These are phyloP conservation scores for Biancaea sappan DNA, from an alignment of 306 rosid genomes.

Conservation along the genomic window DNA sequence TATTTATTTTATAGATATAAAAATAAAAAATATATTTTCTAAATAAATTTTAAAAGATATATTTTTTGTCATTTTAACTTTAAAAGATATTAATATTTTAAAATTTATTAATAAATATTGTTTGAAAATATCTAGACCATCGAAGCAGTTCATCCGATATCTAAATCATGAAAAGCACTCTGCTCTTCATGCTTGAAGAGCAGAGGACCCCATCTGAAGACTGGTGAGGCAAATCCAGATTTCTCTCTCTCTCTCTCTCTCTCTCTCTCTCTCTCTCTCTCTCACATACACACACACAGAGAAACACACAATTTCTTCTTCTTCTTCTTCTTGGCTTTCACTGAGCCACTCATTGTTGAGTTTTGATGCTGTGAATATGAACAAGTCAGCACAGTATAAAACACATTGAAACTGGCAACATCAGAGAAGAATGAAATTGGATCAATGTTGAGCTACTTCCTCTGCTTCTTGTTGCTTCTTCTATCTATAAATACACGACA, in stretches of 20 bases:
- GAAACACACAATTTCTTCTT: not conserved
- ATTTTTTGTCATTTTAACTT: too few species aligned
- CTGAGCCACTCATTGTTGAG: not conserved
- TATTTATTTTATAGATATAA: too few species aligned
- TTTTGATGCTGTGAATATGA: not conserved
- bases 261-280: not conserved
- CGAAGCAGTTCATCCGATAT: too few species aligned
- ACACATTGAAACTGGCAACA: not conserved
- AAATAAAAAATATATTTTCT: too few species aligned
- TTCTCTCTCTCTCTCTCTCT: constrained; percentile 40
- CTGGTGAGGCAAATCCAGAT: constrained; percentile 80
- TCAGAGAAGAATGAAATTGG: not conserved
- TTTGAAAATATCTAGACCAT: too few species aligned
- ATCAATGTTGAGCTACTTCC: constrained; percentile 8
- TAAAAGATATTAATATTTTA: too few species aligned
- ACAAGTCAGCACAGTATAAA: not conserved
- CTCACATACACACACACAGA: too few species aligned
- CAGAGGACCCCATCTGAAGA: too few species aligned
- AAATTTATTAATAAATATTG: too few species aligned
- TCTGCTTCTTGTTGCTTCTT: constrained; percentile 28
- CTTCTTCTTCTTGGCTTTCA: not conserved
- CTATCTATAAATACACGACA: not conserved
- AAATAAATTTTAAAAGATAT: too few species aligned
- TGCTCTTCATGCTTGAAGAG: too few species aligned
- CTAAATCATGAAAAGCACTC: too few species aligned